phyloP scores from a whole-genome alignment of 169 alveolate species.

The Plasmodium gonderi region DNA sequence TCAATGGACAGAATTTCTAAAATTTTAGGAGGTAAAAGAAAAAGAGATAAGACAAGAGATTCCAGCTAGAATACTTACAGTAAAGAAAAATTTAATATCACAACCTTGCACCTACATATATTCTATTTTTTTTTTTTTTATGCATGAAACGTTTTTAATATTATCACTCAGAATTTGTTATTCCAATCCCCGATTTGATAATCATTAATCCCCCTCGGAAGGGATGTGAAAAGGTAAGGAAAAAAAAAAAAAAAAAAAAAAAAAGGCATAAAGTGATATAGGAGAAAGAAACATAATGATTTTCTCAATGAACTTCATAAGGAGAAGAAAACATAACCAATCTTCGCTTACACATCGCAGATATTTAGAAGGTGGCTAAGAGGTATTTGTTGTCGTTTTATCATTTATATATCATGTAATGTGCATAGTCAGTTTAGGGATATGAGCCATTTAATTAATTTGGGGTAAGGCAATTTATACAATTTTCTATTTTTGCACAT shows the following conservation, averaged over 20 bases:
- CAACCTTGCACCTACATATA: not conserved
- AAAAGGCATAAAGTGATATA: not conserved
- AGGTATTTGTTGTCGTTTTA: conserved; percentile 39
- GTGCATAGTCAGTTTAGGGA: conserved; percentile 54
- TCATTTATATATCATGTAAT: conserved; percentile 71
- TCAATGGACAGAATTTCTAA: not conserved
- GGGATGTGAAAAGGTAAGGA: conserved; percentile 73
- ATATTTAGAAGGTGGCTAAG: conserved; percentile 75
- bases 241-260: not conserved
- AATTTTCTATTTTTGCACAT: not conserved
- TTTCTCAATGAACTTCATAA: not conserved
- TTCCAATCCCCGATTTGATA: conserved; percentile 63
- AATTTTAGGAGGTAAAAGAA: conserved; percentile 21
- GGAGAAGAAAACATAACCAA: not conserved
- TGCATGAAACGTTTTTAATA: not conserved
- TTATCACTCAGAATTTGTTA: conserved; percentile 49
- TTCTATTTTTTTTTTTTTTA: not conserved
- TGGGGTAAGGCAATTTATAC: conserved; percentile 42
- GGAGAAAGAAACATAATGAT: not conserved
- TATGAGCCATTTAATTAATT: conserved; percentile 42
- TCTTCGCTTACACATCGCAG: not conserved
- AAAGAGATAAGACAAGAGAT: not conserved
- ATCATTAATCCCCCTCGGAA: conserved; percentile 74
- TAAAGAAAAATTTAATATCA: not conserved
- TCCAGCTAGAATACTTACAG: not conserved